Evolutionary conservation across 2,329 filamentous ascomycete species (phyloP).

Genomic region (Epichloe bromicola): DNA sequence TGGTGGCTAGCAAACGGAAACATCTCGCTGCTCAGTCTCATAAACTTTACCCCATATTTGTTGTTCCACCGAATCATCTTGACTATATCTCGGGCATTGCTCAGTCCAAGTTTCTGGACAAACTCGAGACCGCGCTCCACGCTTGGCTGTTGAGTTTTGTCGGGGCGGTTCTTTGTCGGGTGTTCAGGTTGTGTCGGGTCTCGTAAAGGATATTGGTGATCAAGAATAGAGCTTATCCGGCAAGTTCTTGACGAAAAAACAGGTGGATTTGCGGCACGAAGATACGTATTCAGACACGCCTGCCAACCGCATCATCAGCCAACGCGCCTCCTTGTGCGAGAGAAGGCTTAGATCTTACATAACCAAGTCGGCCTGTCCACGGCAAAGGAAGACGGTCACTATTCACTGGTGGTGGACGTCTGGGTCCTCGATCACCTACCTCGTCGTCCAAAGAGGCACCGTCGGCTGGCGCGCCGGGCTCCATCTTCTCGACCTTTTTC

Average conservation of each 20-base stretch:
- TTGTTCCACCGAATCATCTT: slow-evolving; percentile 92
- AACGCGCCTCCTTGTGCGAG: neutral
- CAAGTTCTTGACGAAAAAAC: slow-evolving; percentile 83
- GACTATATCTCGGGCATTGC: slow-evolving; percentile 69
- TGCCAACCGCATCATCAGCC: slow-evolving; percentile 13
- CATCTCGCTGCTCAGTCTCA: slow-evolving; percentile 90
- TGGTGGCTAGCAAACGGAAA: slow-evolving; percentile 89
- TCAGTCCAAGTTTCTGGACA: slow-evolving; percentile 63
- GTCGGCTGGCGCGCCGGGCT: neutral
- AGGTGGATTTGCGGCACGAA: slow-evolving; percentile 66
- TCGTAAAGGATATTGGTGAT: slow-evolving; percentile 70
- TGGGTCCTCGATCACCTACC: slow-evolving; percentile 23
- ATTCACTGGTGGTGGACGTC: slow-evolving; percentile 62
- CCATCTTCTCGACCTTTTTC: neutral
- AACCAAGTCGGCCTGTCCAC: slow-evolving; percentile 81
- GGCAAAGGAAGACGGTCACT: slow-evolving; percentile 74
- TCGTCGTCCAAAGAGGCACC: neutral
- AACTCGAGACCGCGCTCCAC: slow-evolving; percentile 55
- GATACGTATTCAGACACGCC: slow-evolving; percentile 88
- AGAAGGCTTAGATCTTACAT: slow-evolving; percentile 42
- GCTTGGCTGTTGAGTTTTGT: slow-evolving; percentile 57
- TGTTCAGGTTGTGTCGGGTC: slow-evolving; percentile 69
- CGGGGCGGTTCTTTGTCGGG: slow-evolving; percentile 72
- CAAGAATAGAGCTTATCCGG: slow-evolving; percentile 77
- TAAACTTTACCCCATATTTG: slow-evolving; percentile 79